Evolutionary conservation across 2,329 filamentous ascomycete species (phyloP), one percentile per base, ranked within the genome.

Genomic region (Beauveria australis): DNA sequence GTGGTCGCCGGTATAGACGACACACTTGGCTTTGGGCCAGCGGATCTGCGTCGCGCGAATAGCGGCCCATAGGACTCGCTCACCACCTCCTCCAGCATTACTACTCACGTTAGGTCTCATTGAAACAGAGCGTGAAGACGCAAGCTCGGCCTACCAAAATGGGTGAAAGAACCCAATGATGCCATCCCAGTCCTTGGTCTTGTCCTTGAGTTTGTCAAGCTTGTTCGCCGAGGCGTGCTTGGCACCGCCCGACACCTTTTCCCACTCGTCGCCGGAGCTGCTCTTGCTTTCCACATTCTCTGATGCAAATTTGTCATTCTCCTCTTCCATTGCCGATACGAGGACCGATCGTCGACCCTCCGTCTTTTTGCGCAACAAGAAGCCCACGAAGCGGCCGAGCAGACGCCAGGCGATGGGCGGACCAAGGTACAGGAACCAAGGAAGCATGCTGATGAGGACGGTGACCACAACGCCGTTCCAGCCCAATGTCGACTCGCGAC

Each of bases 81-180:
- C 94, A 64, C 94, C 94, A 63, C 94, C 94, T 30, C 94, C 94
- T 60, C 94, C 94, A 55, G 94, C 94, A 77, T 99, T 97, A 75
- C 90, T 94, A n/a, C 1, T 19, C 26, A 63, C 49, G 26, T 22
- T 59, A 59, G 44, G 16, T 22, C n/a, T 46, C 22, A 33, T 48
- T 9, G 1, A 12, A 41, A 28, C 57, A 22, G 26, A 37, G 22
- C 18, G 43, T 28, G 53, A 68, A 52, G 66, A 65, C 54, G n/a
- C 37, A 46, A 19, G 33, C 41, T 48, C 30, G 40, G 70, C 81
- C 64, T 78, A 93, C 90, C 94, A 97, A 73, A 97, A 99, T 1
- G 94, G 94, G 73, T 99, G 94, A 72, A 99, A 96, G 81, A 99
- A 97, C 52, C 91, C 94, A 64, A 97, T 85, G 58, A 97, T 86